Conservation (phyloP, 106 monocot species). For the Phalaenopsis aphrodite region DNA sequence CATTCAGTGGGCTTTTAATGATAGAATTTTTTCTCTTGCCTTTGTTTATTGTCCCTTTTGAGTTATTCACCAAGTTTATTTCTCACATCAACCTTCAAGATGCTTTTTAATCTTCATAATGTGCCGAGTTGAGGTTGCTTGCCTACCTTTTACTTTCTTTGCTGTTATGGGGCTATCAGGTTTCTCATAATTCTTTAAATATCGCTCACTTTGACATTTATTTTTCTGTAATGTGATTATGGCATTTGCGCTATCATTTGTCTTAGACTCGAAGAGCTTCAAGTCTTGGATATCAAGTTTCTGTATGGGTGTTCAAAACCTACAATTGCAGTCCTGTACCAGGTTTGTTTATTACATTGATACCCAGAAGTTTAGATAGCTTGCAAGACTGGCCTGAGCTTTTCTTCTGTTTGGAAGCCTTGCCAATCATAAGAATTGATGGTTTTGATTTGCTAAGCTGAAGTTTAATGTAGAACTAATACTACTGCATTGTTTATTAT, state of each 20-base stretch:
- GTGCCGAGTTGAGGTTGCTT: not conserved
- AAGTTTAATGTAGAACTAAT: not conserved
- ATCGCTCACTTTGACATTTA: not conserved
- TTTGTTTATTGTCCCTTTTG: constrained; percentile 1
- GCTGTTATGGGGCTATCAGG: not conserved
- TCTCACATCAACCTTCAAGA: too few relatives aligned
- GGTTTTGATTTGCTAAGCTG: constrained; percentile 2
- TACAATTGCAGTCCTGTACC: constrained; percentile 95
- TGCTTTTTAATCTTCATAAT: not conserved
- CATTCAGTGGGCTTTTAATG: not conserved
- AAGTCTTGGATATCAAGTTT: constrained; percentile 98
- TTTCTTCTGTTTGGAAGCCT: not conserved
- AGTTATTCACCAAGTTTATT: not conserved
- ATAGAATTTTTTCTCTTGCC: not conserved
- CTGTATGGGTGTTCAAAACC: constrained; percentile 91
- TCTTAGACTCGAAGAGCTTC: constrained; percentile 95
- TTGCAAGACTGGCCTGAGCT: not conserved
- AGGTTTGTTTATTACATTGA: constrained; percentile 35
- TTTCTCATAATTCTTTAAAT: not conserved
- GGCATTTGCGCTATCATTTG: not conserved
- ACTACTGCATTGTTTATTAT: not conserved
- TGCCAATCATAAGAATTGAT: not conserved
- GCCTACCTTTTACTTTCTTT: not conserved
- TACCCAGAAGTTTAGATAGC: not conserved
- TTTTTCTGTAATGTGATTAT: not conserved